Conservation (phyloP, 805 yeast species). For the Wickerhamomyces alni region DNA sequence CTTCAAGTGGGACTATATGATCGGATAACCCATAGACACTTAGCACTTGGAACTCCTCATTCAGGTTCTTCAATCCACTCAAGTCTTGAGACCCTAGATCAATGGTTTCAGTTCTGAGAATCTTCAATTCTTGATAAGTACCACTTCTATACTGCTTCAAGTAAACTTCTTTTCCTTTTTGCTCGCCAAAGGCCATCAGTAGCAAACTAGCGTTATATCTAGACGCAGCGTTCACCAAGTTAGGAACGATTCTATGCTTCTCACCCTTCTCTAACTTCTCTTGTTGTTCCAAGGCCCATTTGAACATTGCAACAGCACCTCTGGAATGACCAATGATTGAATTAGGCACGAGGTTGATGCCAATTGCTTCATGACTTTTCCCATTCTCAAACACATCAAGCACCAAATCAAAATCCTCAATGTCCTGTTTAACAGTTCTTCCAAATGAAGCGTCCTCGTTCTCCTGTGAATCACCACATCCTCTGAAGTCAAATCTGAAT, state of each 20-base stretch:
- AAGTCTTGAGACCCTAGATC: conserved; percentile 47
- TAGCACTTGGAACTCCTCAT: conserved; percentile 45
- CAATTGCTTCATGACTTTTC: conserved; percentile 22
- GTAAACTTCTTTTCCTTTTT: conserved; percentile 30
- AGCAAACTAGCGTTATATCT: conserved; percentile 39
- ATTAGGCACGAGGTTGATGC: conserved; percentile 39
- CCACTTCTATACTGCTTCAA: conserved; percentile 47
- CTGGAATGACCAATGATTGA: conserved; percentile 75
- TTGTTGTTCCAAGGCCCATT: conserved; percentile 54
- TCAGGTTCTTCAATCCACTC: conserved; percentile 32
- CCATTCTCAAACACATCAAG: conserved; percentile 26
- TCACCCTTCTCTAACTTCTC: conserved; percentile 26
- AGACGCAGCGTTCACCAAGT: conserved; percentile 66
- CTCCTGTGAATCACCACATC: conserved; percentile 72
- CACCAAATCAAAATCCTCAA: conserved; percentile 56
- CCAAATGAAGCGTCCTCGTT: conserved; percentile 32
- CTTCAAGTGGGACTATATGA: conserved; percentile 56
- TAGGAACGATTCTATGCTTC: conserved; percentile 46
- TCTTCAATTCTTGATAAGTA: conserved; percentile 31
- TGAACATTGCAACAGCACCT: conserved; percentile 69
- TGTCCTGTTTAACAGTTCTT: conserved; percentile 56
- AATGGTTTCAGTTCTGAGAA: conserved; percentile 45
- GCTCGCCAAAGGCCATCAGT: conserved; percentile 10
- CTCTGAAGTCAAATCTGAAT: conserved; percentile 78
- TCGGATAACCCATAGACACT: conserved; percentile 72